Percentiles rank a stretch among this genome's conserved stretches.
These are phyloP conservation scores for Adansonia madagascariensis DNA, from an alignment of 441 rosid species.

Conservation along the genomic window DNA sequence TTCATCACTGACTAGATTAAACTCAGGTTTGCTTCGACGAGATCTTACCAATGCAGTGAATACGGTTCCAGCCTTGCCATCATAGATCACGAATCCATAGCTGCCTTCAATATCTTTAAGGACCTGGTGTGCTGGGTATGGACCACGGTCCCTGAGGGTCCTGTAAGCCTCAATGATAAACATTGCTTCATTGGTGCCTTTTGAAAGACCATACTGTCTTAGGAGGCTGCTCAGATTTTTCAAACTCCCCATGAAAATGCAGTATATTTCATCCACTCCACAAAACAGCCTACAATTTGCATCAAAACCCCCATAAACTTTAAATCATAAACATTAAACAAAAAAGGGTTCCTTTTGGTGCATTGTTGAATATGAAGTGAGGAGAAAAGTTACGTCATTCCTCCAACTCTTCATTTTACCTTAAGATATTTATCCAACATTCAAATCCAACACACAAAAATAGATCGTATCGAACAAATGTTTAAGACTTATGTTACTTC, in stretches of 20 bases:
- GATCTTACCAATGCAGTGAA: conserved; percentile 70
- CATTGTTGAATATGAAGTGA: neutral
- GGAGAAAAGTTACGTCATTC: no score
- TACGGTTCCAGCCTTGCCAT: conserved; percentile 61
- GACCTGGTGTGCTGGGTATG: conserved; percentile 91
- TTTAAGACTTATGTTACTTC: no score
- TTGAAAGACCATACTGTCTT: conserved; percentile 77
- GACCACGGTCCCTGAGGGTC: conserved; percentile 91
- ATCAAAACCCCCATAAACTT: neutral
- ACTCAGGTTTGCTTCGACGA: neutral
- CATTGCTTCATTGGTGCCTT: conserved; percentile 75
- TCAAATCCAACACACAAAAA: no score
- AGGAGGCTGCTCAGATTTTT: conserved; percentile 66
- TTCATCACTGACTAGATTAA: neutral
- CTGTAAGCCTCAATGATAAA: conserved; percentile 77
- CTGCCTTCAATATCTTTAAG: conserved; percentile 80
- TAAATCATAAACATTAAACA: neutral
- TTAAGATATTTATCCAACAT: no score
- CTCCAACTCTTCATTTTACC: no score
- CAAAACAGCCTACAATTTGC: conserved; percentile 66
- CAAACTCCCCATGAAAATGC: conserved; percentile 79
- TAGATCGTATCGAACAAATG: no score
- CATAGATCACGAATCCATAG: conserved; percentile 83
- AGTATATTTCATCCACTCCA: conserved; percentile 74
- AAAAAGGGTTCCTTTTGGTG: neutral